Base-by-base conservation (phyloP, 202 grass and related monocot species). In the Elaeis oleifera region DNA sequence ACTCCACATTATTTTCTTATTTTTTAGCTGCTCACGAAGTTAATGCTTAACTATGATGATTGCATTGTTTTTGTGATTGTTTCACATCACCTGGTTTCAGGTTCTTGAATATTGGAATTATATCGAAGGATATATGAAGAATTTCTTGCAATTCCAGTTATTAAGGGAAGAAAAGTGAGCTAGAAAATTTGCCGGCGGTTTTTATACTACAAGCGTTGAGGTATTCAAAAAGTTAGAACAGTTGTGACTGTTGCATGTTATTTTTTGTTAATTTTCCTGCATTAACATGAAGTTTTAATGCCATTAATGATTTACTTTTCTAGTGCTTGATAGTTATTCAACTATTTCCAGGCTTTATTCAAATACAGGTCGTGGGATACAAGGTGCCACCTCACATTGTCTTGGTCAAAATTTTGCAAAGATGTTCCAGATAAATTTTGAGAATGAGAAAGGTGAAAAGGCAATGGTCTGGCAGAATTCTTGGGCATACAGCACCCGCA, bases 401-500 rank as follows among this genome's bases (percentile, higher is more conserved):
- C 84, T 97, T 56, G 94, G 94, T 28, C 94, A 97, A 72, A 97
- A 97, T 69, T 97, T 97, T 5, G 88, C 88, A 50, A 97, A 89
- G 74, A 97, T 92, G 88, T 97, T 97, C 59, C 73, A 97, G 50
- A 92, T 97, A 54, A 97, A 90, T 80, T 97, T 86, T 23, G 88
- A 97, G 78, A 90, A 97, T 72, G 88, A 97, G 22, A 97, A 84
- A 52, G 84, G 94, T 53, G 75, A 57, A 67, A 92, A 79, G 70
- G 78, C 78, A 55, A 92, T 97, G 94, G 94, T 97, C 61, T 97
- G 88, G 88, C 94, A 97, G 76, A 97, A 97, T 80, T 92, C 88
- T 56, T 97, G 94, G 94, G 94, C 94, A 22, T 97, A 97, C 72
- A 97, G 76, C 17, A 92, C 94, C 69, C 94, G 94, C 36, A 92